Percentiles rank a stretch among this genome's conserved stretches.
phyloP scores from a whole-genome alignment of 2,329 filamentous ascomycete genomes.

The Xylariomycetidae sp. region DNA sequence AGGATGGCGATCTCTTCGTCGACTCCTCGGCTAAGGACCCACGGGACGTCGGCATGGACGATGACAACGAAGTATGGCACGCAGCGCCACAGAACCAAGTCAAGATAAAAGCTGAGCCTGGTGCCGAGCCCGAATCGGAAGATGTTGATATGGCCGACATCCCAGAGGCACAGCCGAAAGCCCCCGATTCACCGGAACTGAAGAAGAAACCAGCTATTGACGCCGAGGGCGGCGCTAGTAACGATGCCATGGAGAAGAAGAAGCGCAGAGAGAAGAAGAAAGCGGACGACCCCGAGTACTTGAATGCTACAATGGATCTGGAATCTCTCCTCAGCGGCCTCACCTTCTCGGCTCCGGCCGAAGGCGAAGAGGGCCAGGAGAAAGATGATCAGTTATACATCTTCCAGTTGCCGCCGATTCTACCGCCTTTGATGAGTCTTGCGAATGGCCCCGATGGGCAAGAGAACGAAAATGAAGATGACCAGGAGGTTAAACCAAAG shows the following conservation, averaged over 20 bases:
- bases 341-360: conserved; percentile 21
- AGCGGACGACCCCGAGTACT: conserved; percentile 23
- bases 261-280: conserved; percentile 25
- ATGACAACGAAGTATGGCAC: conserved; percentile 38
- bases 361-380: conserved; percentile 14
- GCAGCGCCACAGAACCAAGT: conserved; percentile 29
- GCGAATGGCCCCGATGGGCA: conserved; percentile 15
- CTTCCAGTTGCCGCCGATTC: conserved; percentile 58
- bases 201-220: conserved; percentile 24
- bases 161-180: conserved; percentile 28
- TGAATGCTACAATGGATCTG: conserved; percentile 19
- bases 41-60: conserved; percentile 19
- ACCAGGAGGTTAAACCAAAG: conserved; percentile 18
- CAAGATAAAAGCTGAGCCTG: conserved; percentile 40
- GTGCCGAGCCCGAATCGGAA: conserved; percentile 28
- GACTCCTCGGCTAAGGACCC: conserved; percentile 28
- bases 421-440: conserved; percentile 57
- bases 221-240: conserved; percentile 10
- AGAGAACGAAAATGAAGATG: conserved; percentile 9
- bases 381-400: conserved; percentile 54
- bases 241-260: conserved; percentile 21
- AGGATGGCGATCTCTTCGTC: conserved; percentile 42
- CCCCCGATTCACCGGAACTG: conserved; percentile 26
- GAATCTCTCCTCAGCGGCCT: conserved; percentile 27
- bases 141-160: conserved; percentile 37